Evolutionary conservation across 2,329 filamentous ascomycete species (phyloP), one percentile per base, ranked within the genome.

Genomic region (Ceratocystis albifundus): DNA sequence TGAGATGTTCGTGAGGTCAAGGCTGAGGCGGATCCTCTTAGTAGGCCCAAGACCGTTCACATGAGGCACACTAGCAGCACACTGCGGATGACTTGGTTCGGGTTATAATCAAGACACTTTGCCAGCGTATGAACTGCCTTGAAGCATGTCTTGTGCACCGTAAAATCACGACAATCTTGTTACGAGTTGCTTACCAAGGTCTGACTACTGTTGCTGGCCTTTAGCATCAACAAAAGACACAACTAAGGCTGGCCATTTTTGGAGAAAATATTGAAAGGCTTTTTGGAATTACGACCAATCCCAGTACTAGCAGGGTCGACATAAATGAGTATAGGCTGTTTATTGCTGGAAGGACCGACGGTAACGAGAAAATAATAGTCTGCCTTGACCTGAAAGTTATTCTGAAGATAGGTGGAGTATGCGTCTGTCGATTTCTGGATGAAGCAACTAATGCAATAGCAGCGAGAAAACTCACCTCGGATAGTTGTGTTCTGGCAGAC

Each of bases 81-180:
- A 59, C n/a, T 59, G 17, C 53, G 4, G 7, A 59, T 32, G 17
- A 59, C 53, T 30, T 32, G 25, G 12, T 59, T 6, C 25, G 36
- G 15, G n/a, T 15, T n/a, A 15, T 32, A 45, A n/a, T 20, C 25
- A 8, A 63, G 25, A 2, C 25, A 44, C 22, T 63, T 48, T 4
- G 61, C 28, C 44, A 63, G 22, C 5, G 44, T 48, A 45, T 48
- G 10, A 25, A 63, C 41, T 5, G 61, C 50, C 7, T 63, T 48
- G 20, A 63, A 48, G 22, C 61, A 63, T n/a, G 61, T 63, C 44
- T 63, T 63, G 17, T 63, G 41, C 12, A 48, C 61, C 8, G 61
- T 63, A 17, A 48, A 63, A 7, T 44, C 41, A 12, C 61, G 41
- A 4, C 17, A 59, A 7, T 28, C 53, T 2, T 59, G 53, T 2